phyloP scores from a whole-genome alignment of 2,329 filamentous ascomycete species.

The Neonectria ditissima region DNA sequence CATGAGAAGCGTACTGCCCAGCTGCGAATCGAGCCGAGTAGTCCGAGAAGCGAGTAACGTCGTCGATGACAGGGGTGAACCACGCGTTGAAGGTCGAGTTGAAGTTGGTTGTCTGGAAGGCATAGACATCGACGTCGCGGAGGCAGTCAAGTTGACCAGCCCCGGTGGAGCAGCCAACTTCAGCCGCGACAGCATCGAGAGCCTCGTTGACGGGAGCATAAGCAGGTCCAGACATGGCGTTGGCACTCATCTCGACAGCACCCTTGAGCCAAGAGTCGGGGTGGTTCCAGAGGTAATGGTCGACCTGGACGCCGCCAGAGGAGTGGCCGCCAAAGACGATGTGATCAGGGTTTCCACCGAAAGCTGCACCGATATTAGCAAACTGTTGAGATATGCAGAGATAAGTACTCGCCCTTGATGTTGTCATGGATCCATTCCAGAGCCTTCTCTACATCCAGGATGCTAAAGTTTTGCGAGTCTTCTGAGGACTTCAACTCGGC shows the following conservation, averaged over 20 bases:
- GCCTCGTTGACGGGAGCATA: slow-evolving; percentile 53
- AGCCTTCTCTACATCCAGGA: slow-evolving; percentile 42
- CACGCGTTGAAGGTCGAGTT: slow-evolving; percentile 53
- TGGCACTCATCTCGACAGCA: slow-evolving; percentile 57
- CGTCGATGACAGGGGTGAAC: slow-evolving; percentile 55
- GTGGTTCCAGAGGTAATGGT: slow-evolving; percentile 57
- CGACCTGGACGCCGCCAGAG: slow-evolving; percentile 52
- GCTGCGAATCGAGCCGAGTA: slow-evolving; percentile 41
- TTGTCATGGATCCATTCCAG: slow-evolving; percentile 44
- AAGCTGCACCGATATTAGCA: slow-evolving; percentile 44
- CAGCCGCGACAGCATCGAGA: slow-evolving; percentile 51
- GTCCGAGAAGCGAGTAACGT: slow-evolving; percentile 49
- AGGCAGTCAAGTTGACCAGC: slow-evolving; percentile 53
- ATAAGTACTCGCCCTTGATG: slow-evolving; percentile 32
- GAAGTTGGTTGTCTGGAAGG: slow-evolving; percentile 40
- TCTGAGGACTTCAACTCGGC: slow-evolving; percentile 47
- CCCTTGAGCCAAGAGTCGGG: slow-evolving; percentile 53
- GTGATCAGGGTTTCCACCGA: slow-evolving; percentile 58
- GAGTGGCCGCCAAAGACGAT: slow-evolving; percentile 59
- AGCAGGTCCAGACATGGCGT: slow-evolving; percentile 54
- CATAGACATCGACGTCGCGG: slow-evolving; percentile 44
- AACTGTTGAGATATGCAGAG: not conserved
- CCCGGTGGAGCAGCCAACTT: slow-evolving; percentile 51
- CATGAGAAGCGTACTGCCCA: slow-evolving; percentile 47
- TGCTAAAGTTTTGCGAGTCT: slow-evolving; percentile 43